phyloP scores from a whole-genome alignment of 1,139 yeast genomes.

The Sugiyamaella grinbergsii region DNA sequence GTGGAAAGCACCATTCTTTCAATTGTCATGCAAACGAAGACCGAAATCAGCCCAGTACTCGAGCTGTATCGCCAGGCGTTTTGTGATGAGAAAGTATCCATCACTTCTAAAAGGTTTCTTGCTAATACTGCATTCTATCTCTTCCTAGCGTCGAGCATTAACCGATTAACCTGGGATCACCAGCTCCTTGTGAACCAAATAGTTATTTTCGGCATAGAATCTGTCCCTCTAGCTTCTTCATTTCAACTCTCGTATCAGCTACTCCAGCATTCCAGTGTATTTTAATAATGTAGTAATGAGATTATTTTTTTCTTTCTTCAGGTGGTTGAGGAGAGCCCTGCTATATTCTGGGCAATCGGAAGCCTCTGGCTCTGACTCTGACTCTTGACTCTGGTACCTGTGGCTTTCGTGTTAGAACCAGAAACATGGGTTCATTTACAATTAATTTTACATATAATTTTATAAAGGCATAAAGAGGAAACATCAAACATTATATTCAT shows the following conservation, averaged over 20 bases:
- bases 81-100: background rate
- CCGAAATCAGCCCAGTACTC: background rate
- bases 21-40: background rate
- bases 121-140: conserved; percentile 11
- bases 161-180: background rate
- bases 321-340: conserved; percentile 3
- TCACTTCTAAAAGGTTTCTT: conserved; percentile 7
- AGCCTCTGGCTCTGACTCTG: too few species aligned
- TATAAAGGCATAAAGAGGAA: conserved; percentile 10
- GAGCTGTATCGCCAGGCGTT: background rate
- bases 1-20: conserved; percentile 4
- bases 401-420: too few species aligned
- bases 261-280: background rate
- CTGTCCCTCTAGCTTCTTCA: conserved; percentile 4
- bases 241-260: conserved; percentile 12
- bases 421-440: conserved; percentile 5
- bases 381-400: too few species aligned
- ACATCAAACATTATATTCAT: conserved; percentile 16
- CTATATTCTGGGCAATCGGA: too few species aligned
- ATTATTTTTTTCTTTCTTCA: background rate
- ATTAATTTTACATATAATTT: conserved; percentile 14
- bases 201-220: background rate
- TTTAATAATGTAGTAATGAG: background rate
- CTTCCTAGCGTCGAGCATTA: background rate
- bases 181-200: background rate